These are phyloP conservation scores for Emmonsiellopsis sp. DNA, from an alignment of 2,329 filamentous ascomycete genomes.

Conservation along the genomic window DNA sequence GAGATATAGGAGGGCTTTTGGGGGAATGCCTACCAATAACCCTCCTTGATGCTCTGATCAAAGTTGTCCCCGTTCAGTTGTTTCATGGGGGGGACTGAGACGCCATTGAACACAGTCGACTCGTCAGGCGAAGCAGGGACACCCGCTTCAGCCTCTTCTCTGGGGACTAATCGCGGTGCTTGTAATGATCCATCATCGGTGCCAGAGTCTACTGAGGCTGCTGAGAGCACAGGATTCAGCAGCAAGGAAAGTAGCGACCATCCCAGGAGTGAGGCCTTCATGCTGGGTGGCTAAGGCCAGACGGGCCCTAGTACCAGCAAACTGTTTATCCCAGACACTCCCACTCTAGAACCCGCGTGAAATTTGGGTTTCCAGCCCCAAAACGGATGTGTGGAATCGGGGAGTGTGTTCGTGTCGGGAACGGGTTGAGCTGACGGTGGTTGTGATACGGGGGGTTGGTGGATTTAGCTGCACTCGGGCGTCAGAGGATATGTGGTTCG, in stretches of 20 bases:
- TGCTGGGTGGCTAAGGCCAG: constrained; percentile 18
- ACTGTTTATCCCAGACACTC: constrained; percentile 1
- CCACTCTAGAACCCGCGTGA: background rate
- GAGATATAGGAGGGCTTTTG: background rate
- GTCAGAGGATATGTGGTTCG: too few relatives aligned
- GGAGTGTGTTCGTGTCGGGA: too few relatives aligned
- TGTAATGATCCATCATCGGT: constrained; percentile 8
- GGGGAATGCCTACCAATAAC: constrained; percentile 38
- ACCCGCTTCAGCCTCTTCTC: constrained; percentile 13
- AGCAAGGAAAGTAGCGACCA: constrained; percentile 26
- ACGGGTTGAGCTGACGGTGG: too few relatives aligned
- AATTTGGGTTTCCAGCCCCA: background rate
- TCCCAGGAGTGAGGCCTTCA: constrained; percentile 28
- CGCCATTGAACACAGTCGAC: constrained; percentile 41
- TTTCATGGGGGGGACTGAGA: constrained; percentile 42
- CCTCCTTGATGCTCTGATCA: constrained; percentile 39
- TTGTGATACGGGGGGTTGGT: too few relatives aligned
- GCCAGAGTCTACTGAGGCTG: constrained; percentile 12
- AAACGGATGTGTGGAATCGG: background rate
- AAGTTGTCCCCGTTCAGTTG: constrained; percentile 41
- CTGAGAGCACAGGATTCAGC: constrained; percentile 24
- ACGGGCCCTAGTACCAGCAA: background rate
- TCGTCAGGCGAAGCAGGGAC: constrained; percentile 11
- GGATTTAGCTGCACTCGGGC: too few relatives aligned
- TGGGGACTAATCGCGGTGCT: constrained; percentile 19